Base-by-base conservation (phyloP, 2,329 filamentous ascomycete species). In the Stagonosporopsis vannaccii region DNA sequence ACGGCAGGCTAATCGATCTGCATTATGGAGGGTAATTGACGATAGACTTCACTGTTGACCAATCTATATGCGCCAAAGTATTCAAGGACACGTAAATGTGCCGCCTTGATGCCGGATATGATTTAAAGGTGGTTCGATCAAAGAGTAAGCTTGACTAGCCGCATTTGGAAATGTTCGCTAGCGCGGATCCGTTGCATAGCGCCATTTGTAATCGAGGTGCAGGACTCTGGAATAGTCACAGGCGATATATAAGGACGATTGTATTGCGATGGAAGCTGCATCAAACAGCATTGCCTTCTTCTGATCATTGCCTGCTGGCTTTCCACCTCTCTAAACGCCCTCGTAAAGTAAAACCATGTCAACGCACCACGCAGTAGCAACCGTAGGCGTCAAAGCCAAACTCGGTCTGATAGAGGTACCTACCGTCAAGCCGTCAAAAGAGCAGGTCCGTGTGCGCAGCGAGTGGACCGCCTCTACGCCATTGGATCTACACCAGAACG, bases 381-480 rank as follows among this genome's bases (percentile, higher is more conserved):
- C 77, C n/a, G 66, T 76, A 9, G 72, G 66, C 3, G 26, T 74
- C 40, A 75, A 77, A 35, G 67, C 66, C 3, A 73, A 73, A 15
- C 72, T 81, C 5, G 65, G 59, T 1, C 56, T 77, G 20, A 70
- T 68, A 8, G 60, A 75, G 47, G 70, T 79, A 3, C 71, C 76
- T 1, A 78, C 76, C 6, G 51, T 71, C 4, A 51, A 56, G 13
- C 75, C 76, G 1, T 54, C 37, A 13, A 61, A 44, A 11, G 78
- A 81, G 32, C 81, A 88, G 69, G 79, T 86, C 30, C 78, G 81
- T 15, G 73, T 88, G 36, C 79, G 77, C 23, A 81, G 85, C 9
- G 75, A 81, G 54, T 88, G 84, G 83, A 85, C 84, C 2, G 81
- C 84, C 2, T 86, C 85, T 1, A 85, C 83, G 1, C 86, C 86